Conservation (phyloP, 139 green algal species). For the Pleodorina starrii region DNA sequence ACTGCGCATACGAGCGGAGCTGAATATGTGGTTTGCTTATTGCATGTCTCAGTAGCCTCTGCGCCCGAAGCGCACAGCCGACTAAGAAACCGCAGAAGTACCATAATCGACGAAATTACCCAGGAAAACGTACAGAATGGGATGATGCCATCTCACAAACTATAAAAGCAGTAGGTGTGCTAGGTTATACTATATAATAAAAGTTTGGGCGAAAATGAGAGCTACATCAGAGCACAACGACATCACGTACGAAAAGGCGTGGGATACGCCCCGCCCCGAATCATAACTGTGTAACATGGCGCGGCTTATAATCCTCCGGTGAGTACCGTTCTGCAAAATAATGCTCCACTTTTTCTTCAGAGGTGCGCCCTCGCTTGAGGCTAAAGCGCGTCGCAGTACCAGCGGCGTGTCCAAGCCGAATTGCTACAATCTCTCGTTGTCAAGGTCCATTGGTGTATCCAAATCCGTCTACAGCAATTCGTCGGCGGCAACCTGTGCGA, state of each 20-base stretch:
- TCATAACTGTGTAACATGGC: no score
- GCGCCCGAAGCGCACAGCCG: background rate
- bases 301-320: no score
- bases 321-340: no score
- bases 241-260: no score
- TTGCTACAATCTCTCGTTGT: background rate
- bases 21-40: background rate
- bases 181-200: no score
- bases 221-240: no score
- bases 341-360: background rate
- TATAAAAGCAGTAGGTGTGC: background rate
- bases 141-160: no score
- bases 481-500: no score
- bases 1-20: background rate
- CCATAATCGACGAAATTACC: background rate
- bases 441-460: background rate
- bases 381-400: background rate
- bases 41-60: background rate
- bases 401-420: background rate
- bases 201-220: background rate
- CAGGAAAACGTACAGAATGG: no score
- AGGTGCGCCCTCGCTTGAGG: background rate
- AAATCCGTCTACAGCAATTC: background rate
- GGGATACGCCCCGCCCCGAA: no score
- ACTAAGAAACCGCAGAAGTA: background rate